Conservation (phyloP, 345 rosid genomes). For the Citrus maxima region DNA sequence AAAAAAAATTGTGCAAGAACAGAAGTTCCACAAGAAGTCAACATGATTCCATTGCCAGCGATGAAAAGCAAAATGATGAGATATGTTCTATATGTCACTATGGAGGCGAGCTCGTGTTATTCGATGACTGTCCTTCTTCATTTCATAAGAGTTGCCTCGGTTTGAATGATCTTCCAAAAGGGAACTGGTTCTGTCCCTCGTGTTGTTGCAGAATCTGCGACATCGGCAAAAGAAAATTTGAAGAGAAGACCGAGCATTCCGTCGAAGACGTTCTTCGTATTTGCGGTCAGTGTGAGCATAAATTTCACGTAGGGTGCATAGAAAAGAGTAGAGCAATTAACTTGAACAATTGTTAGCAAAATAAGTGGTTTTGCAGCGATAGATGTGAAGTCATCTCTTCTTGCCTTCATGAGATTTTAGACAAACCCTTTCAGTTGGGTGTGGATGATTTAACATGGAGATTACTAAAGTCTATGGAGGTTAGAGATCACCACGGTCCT, state of each 20-base stretch:
- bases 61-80: constrained; percentile 8
- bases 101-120: constrained; percentile 54
- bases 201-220: constrained; percentile 66
- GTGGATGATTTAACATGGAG: constrained; percentile 59
- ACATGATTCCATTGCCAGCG: not conserved
- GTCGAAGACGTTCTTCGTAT: constrained; percentile 9
- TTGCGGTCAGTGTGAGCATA: constrained; percentile 60
- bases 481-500: not conserved
- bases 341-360: not conserved
- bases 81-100: constrained; percentile 43
- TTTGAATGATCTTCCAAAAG: constrained; percentile 46
- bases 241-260: constrained; percentile 13
- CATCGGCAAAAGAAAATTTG: constrained; percentile 23
- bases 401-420: constrained; percentile 44
- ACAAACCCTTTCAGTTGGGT: constrained; percentile 42
- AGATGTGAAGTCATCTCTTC: constrained; percentile 41
- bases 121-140: constrained; percentile 58
- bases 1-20: constrained; percentile 13
- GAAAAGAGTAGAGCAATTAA: constrained; percentile 3
- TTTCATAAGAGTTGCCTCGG: constrained; percentile 50
- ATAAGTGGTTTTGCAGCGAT: constrained; percentile 56
- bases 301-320: constrained; percentile 49
- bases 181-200: constrained; percentile 78
- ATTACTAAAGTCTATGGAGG: constrained; percentile 34
- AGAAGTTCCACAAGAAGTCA: constrained; percentile 5